Evolutionary conservation across 495 filamentous ascomycete species (phyloP).

Genomic region (Bacidia gigantensis): DNA sequence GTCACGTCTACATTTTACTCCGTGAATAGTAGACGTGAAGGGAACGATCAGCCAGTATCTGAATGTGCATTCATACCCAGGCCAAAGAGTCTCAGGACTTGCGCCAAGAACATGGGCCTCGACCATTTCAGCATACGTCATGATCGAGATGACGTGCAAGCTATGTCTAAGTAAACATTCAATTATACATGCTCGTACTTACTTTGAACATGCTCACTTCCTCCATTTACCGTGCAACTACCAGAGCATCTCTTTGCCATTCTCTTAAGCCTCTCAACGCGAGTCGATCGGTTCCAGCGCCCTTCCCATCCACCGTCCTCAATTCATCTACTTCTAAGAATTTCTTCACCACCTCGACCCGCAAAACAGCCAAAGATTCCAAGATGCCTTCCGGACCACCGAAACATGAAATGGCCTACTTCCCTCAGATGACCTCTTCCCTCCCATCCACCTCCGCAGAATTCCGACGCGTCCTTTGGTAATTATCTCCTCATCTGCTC

Average conservation of each 20-base stretch:
- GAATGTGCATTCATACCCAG: no score
- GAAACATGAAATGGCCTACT: constrained; percentile 40
- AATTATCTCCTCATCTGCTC: not conserved
- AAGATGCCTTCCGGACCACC: constrained; percentile 28
- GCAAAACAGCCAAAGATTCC: constrained; percentile 11
- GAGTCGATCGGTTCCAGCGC: no score
- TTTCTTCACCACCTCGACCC: not conserved
- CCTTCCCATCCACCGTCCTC: not conserved
- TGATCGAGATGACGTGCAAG: not conserved
- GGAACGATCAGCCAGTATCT: no score
- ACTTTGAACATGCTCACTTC: not conserved
- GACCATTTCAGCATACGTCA: not conserved
- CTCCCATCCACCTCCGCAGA: constrained; percentile 37
- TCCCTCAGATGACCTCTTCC: constrained; percentile 38
- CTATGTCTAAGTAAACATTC: not conserved
- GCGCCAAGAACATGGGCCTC: no score
- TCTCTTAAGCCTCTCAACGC: no score
- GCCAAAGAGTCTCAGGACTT: no score
- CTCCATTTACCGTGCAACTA: not conserved
- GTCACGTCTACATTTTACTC: no score
- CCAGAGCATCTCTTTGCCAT: not conserved
- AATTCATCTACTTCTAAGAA: not conserved
- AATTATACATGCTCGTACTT: not conserved
- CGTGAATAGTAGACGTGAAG: no score
- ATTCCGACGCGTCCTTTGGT: constrained; percentile 46